Conservation (phyloP, 2,329 filamentous ascomycete species). For the Scedosporium apiospermum region DNA sequence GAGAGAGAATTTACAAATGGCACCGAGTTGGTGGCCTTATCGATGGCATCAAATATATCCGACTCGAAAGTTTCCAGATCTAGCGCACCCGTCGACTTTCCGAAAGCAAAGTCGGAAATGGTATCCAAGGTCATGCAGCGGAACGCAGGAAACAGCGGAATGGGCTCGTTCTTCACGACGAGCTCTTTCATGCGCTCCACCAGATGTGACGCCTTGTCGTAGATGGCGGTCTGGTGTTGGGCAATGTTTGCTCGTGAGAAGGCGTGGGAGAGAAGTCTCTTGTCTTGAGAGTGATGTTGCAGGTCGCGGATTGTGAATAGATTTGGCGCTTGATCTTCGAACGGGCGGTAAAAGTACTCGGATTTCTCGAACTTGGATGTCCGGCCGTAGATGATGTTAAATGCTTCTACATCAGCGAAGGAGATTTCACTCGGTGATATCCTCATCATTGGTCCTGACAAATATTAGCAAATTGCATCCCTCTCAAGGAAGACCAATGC, state of each 20-base stretch:
- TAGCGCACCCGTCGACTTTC: neutral
- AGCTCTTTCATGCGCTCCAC: neutral
- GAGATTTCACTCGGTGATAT: constrained; percentile 8
- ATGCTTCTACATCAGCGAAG: neutral
- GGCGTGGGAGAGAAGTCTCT: constrained; percentile 1
- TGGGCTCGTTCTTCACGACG: neutral
- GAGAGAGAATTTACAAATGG: neutral
- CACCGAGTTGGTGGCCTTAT: neutral
- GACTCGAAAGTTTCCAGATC: neutral
- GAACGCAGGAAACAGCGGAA: neutral
- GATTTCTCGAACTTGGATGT: constrained; percentile 6
- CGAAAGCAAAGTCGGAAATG: constrained; percentile 1
- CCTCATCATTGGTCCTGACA: constrained; percentile 2
- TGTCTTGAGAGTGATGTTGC: neutral
- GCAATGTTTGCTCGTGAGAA: constrained; percentile 3
- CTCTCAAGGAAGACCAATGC: neutral
- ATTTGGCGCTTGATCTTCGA: constrained; percentile 1
- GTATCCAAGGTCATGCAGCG: neutral
- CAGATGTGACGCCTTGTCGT: neutral
- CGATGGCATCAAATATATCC: neutral
- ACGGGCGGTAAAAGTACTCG: constrained; percentile 5
- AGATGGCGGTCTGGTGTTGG: neutral
- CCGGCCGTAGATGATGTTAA: constrained; percentile 4
- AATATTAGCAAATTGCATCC: neutral
- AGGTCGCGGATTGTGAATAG: constrained; percentile 8